These are phyloP conservation scores for Ceratocystiopsis minuta DNA, from an alignment of 2,329 filamentous ascomycete genomes.

Conservation along the genomic window DNA sequence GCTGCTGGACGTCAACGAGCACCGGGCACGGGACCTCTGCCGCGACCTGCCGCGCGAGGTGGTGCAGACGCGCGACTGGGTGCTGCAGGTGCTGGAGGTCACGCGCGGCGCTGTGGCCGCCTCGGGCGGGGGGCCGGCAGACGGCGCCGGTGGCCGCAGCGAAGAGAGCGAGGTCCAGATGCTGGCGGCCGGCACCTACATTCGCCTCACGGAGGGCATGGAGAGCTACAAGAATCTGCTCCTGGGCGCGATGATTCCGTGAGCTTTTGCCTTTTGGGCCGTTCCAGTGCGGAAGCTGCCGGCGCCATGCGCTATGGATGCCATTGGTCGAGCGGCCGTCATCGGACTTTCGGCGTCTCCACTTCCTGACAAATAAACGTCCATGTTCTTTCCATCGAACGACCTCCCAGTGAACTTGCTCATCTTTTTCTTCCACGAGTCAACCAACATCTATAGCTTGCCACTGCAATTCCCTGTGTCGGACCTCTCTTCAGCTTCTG, in stretches of 20 bases:
- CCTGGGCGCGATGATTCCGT: slow-evolving; percentile 46
- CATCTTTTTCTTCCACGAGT: neutral
- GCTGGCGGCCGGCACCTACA: slow-evolving; percentile 57
- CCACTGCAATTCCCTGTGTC: neutral
- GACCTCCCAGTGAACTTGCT: neutral
- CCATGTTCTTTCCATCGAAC: too few relatives aligned
- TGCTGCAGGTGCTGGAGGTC: slow-evolving; percentile 52
- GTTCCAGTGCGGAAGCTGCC: too few relatives aligned
- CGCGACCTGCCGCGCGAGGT: slow-evolving; percentile 57
- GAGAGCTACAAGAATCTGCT: slow-evolving; percentile 64
- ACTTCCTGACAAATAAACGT: slow-evolving; percentile 3
- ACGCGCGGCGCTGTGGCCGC: slow-evolving; percentile 28
- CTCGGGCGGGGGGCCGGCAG: slow-evolving; percentile 25
- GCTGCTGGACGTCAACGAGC: slow-evolving; percentile 63
- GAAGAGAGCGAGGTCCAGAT: slow-evolving; percentile 70
- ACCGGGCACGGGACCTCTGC: slow-evolving; percentile 53
- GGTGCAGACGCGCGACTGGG: slow-evolving; percentile 74
- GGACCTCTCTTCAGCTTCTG: too few relatives aligned
- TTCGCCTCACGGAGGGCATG: slow-evolving; percentile 63
- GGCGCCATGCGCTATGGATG: too few relatives aligned
- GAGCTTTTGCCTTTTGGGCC: neutral
- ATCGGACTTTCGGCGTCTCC: too few relatives aligned
- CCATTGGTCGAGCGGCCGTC: too few relatives aligned
- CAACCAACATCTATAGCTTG: neutral
- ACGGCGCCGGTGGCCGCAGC: slow-evolving; percentile 23